A percentile compares a stretch with the other conserved stretches of the same genome.
Conservation (phyloP, 73 alveolate species). For the Paramecium octaurelia region DNA sequence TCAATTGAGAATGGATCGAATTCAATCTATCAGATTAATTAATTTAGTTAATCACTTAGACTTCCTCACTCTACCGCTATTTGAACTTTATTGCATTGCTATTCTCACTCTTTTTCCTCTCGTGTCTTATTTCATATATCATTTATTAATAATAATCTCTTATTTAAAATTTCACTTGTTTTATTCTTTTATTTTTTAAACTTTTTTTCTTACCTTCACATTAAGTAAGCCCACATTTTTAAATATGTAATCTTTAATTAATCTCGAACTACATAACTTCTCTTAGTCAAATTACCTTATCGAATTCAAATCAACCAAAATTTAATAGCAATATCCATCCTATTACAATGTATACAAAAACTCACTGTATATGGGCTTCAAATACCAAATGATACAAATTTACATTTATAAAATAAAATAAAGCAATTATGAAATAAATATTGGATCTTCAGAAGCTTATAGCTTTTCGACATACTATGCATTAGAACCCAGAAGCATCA, state of each 20-base stretch:
- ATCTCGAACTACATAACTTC: not conserved
- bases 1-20: not conserved
- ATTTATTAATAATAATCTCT: not conserved
- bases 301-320: not conserved
- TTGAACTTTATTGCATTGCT: not conserved
- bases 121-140: not conserved
- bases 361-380: not conserved
- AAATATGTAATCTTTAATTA: not conserved
- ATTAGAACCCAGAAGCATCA: slow-evolving; percentile 47
- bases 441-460: not conserved
- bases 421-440: not conserved
- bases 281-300: not conserved
- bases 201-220: not conserved
- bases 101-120: not conserved
- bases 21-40: not conserved
- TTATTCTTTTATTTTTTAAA: not conserved
- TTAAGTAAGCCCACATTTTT: not conserved
- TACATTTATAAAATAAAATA: not conserved
- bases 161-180: not conserved
- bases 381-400: not conserved
- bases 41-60: not conserved
- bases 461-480: not conserved
- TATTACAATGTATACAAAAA: too few species aligned
- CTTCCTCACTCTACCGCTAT: not conserved
- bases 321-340: not conserved